These are phyloP conservation scores for Scutellaria minor DNA, from an alignment of 257 asterid genomes.

Conservation along the genomic window DNA sequence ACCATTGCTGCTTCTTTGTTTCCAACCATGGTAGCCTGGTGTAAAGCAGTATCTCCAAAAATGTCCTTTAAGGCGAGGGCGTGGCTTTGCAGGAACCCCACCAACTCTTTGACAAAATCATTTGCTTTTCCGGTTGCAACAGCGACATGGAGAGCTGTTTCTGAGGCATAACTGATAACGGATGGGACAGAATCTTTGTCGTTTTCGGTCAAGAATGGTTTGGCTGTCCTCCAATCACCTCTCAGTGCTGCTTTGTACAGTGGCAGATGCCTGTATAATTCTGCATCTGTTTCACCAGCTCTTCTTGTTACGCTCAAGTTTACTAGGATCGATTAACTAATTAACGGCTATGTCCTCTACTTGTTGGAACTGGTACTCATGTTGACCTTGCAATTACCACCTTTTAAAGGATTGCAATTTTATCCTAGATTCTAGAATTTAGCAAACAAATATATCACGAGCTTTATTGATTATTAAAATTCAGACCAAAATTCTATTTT, in stretches of 20 bases:
- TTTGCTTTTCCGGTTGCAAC: constrained; percentile 7
- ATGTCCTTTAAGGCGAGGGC: not conserved
- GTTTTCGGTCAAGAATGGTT: not conserved
- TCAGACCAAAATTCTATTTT: too few species aligned
- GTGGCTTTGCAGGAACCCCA: not conserved
- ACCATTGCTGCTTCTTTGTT: constrained; percentile 8
- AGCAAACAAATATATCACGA: too few species aligned
- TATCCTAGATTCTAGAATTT: too few species aligned
- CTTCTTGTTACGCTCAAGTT: not conserved
- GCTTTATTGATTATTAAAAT: too few species aligned
- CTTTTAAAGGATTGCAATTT: too few species aligned
- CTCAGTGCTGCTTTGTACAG: constrained; percentile 2
- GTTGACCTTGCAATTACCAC: too few species aligned
- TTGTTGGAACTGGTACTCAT: too few species aligned
- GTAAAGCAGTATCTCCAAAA: constrained; percentile 21
- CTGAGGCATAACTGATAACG: not conserved
- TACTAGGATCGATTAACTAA: not conserved
- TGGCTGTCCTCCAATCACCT: not conserved
- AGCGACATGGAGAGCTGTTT: constrained; percentile 20
- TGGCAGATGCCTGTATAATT: not conserved
- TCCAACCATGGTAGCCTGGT: constrained; percentile 5
- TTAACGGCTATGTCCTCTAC: not conserved
- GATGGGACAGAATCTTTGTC: not conserved
- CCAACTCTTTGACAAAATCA: constrained; percentile 2
- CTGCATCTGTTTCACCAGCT: not conserved